Conservation (phyloP, 768 basidiomycete genomes). For the Rhodosporidiobolus sp. region DNA sequence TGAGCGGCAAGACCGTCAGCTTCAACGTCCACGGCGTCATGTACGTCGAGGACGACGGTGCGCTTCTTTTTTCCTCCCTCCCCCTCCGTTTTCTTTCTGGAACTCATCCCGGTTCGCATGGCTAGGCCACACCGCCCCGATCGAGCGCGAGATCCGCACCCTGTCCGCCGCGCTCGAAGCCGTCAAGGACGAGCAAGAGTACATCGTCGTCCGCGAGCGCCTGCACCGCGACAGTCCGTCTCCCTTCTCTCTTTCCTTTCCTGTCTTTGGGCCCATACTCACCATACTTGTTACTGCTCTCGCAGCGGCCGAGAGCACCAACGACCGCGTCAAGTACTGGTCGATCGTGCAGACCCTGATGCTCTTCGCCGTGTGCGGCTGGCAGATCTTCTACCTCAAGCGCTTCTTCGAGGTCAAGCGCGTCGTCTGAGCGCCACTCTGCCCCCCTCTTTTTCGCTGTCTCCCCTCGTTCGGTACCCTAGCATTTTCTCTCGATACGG, state of each 20-base stretch:
- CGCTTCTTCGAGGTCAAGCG: slow-evolving; percentile 48
- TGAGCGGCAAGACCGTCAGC: slow-evolving; percentile 92
- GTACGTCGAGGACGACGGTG: slow-evolving; percentile 85
- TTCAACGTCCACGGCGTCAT: slow-evolving; percentile 99
- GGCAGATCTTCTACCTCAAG: slow-evolving; percentile 98
- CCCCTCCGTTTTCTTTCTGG: not conserved
- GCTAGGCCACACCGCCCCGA: slow-evolving; percentile 69
- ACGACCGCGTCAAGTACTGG: slow-evolving; percentile 98
- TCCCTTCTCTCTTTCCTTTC: not conserved
- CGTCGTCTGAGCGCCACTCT: slow-evolving; percentile 1
- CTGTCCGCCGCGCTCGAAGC: slow-evolving; percentile 74
- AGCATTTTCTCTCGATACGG: too few relatives aligned
- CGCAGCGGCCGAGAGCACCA: slow-evolving; percentile 56
- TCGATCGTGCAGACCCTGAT: slow-evolving; percentile 84
- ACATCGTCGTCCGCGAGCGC: slow-evolving; percentile 88
- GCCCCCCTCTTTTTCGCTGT: too few relatives aligned
- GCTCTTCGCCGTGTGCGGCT: slow-evolving; percentile 82
- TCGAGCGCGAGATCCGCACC: slow-evolving; percentile 88
- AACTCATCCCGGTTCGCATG: too few relatives aligned
- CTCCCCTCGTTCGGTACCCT: too few relatives aligned
- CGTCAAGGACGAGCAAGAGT: slow-evolving; percentile 99
- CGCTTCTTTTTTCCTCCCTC: slow-evolving; percentile 36
- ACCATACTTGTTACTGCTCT: too few relatives aligned
- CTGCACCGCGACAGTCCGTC: slow-evolving; percentile 92
- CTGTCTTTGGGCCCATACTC: too few relatives aligned